Base-by-base conservation (phyloP, 331 rosid genomes). In the Acacia pycnantha region DNA sequence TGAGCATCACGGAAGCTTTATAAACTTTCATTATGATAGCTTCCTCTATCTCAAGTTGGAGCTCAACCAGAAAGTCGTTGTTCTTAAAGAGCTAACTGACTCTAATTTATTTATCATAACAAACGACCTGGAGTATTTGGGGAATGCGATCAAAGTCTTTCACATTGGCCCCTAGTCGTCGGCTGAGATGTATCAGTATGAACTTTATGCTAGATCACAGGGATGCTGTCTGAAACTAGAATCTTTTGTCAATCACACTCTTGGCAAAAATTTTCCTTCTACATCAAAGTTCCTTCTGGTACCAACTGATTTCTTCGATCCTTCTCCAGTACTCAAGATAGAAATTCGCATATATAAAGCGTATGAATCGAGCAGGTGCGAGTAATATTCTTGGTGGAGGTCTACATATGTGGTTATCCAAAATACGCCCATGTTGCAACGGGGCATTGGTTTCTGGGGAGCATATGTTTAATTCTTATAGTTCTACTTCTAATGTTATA, bases 61-160 rank as follows among this genome's bases (percentile, higher is more conserved):
- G 16, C 13, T 11, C 15, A 40, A 48, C 12, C 87, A 85, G 1
- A 85, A 51, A 62, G 68, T 77, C 68, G 26, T 74, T 37, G 78
- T 92, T 77, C 92, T 94, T 69, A 88, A 82, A 78, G 97, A 90
- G 82, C 47, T 85, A 64, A 53, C 66, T 22, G 90, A 84, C 22
- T 84, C 75, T 59, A 77, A 27, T 50, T 62, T 94, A 21, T 94
- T 94, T 84, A 3, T 89, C 37, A 85, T 94, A 47, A 79, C 81
- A 82, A 86, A 84, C 70, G 3, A 59, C 2, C 21, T 0, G 18
- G 86, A 81, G 73, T 5, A 4, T 69, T 15, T 83, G 3, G 98
- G 97, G 62, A 88, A 90, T 73, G 15, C 70, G 6, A 67, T 94
- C 31, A 56, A 77, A 15, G 29, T 94, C 62, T 76, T 78, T 72